Base-by-base conservation (phyloP, 2,329 filamentous ascomycete genomes). In the Ampelomyces quisqualis region DNA sequence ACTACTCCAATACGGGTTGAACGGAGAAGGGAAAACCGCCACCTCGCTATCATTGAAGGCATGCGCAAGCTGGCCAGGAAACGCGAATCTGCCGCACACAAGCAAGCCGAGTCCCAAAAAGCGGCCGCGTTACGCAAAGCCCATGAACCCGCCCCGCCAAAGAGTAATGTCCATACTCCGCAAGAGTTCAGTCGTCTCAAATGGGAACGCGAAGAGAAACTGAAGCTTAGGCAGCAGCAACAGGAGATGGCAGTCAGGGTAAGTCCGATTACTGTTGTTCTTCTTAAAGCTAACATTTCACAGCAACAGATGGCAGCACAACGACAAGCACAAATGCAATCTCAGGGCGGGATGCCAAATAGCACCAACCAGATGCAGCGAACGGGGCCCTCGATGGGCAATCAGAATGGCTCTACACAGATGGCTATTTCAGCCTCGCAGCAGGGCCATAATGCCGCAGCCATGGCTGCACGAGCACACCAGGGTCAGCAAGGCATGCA, bases 61-160 rank as follows among this genome's bases (percentile, higher is more conserved):
- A 96, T 97, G 88, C 82, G 90, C 28, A 98, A 97, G 66, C 70
- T 95, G 33, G 90, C 90, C 1, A 94, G 95, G 75, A 97, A 96
- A 70, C 82, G 91, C 18, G 93, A 98, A 70, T 86, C 86, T 8
- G 78, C 81, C 18, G 74, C 82, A 19, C 89, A 93, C 63, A 97
- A 97, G 73, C 88, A 93, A 64, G 86, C 91, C 61, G 89, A 96
- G 63, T 77, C 72, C 21, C 67, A 71, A 41, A 76, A 74, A 58
- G 80, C 89, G 41, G 88, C 88, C 34, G 86, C 86, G 21, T 82
- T 88, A 67, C 84, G 93, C 39, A 96, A 96, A 68, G 78, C 82
- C 10, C 86, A 86, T 45, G 88, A 95, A 58, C 55, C 78, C 65
- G 60, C 79, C 67, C 61, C 88, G 47, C 77, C 78, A 10, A 79